phyloP scores from a whole-genome alignment of 2,329 filamentous ascomycete genomes.

The Escovopsis sp. region DNA sequence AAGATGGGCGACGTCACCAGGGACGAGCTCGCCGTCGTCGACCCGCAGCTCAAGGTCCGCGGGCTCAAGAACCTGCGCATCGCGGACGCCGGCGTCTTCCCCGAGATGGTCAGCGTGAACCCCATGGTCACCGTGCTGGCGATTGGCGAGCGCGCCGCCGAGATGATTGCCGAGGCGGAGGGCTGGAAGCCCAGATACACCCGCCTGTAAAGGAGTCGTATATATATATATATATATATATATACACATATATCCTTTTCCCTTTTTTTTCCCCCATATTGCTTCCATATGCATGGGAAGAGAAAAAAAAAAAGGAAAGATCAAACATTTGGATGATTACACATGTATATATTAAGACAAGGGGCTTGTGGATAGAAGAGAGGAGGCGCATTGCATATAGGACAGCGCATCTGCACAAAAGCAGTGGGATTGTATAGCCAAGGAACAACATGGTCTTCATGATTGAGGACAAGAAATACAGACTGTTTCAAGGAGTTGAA shows the following conservation, averaged over 20 bases:
- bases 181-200: constrained; percentile 27
- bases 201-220: constrained; percentile 14
- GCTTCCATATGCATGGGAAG: not conserved
- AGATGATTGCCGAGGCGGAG: constrained; percentile 60
- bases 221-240: not conserved
- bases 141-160: constrained; percentile 70
- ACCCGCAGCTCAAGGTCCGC: constrained; percentile 54
- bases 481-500: no score
- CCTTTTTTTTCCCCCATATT: not conserved
- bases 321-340: no score
- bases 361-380: no score
- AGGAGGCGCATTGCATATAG: no score
- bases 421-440: no score
- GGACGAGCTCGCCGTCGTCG: constrained; percentile 67
- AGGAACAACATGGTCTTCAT: no score
- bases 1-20: constrained; percentile 67
- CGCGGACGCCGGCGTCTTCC: constrained; percentile 78
- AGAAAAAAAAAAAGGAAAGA: not conserved
- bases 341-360: no score
- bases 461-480: no score
- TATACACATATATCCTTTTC: not conserved
- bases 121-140: constrained; percentile 81
- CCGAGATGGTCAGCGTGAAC: constrained; percentile 74
- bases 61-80: constrained; percentile 64
- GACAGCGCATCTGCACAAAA: no score